Evolutionary conservation across 106 monocot species (phyloP).

Genomic region (Dioscorea alata): DNA sequence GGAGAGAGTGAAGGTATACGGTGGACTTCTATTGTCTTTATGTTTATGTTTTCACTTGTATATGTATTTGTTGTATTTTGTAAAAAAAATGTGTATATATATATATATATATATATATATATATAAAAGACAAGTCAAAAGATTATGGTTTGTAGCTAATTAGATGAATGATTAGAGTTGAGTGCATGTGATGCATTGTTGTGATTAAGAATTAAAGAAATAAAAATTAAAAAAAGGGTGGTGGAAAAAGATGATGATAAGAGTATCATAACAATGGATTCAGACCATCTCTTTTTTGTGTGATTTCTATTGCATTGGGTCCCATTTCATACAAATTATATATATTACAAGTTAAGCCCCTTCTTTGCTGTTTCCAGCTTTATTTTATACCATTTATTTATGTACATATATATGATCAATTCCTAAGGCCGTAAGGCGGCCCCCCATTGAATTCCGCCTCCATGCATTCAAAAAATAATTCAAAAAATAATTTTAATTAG

Average conservation of each 20-base stretch:
- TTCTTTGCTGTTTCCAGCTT: slow-evolving; percentile 35
- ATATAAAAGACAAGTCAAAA: not conserved
- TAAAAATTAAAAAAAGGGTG: slow-evolving; percentile 3
- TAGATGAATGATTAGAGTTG: slow-evolving; percentile 4
- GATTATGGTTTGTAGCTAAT: too few species aligned
- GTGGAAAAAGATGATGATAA: not conserved
- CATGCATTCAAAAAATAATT: too few species aligned
- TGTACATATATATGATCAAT: not conserved
- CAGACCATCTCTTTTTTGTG: slow-evolving; percentile 18
- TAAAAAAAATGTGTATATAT: too few species aligned
- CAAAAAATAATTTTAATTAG: too few species aligned
- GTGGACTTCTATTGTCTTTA: too few species aligned
- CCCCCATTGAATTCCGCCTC: too few species aligned
- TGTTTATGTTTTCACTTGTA: too few species aligned
- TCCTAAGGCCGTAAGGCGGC: too few species aligned
- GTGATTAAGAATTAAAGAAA: slow-evolving; percentile 10
- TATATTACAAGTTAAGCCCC: not conserved
- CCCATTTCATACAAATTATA: not conserved
- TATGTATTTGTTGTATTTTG: too few species aligned
- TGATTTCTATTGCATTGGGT: slow-evolving; percentile 11
- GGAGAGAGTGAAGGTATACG: too few species aligned
- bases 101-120: too few species aligned
- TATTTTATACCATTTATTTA: not conserved
- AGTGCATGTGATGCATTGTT: slow-evolving; percentile 14
- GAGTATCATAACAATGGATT: slow-evolving; percentile 1